These are phyloP conservation scores for Nitzschia palea DNA, from an alignment of 108 stramenopile genomes.

Conservation along the genomic window DNA sequence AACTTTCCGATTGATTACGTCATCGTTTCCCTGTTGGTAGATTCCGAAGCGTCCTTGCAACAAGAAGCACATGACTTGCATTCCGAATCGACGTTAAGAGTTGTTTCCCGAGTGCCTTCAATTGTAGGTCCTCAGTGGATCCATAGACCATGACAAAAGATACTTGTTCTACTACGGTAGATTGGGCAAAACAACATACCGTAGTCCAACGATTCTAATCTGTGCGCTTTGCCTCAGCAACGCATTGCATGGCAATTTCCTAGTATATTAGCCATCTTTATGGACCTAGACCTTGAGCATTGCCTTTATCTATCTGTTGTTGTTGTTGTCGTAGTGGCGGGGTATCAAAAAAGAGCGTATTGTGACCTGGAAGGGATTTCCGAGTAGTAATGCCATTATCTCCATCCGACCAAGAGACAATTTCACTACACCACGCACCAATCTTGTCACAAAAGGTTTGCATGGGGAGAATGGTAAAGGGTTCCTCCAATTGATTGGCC, in stretches of 20 bases:
- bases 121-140: too few relatives aligned
- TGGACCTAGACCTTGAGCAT: neutral
- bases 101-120: too few relatives aligned
- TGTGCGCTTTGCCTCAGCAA: neutral
- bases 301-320: neutral
- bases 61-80: too few relatives aligned
- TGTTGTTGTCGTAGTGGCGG: neutral
- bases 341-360: neutral
- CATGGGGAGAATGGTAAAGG: slow-evolving; percentile 84
- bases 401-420: slow-evolving; percentile 37
- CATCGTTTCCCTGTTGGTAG: too few relatives aligned
- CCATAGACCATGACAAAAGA: too few relatives aligned
- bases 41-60: too few relatives aligned
- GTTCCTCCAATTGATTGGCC: slow-evolving; percentile 82
- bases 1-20: too few relatives aligned
- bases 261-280: too few relatives aligned
- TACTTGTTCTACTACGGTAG: too few relatives aligned
- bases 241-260: neutral
- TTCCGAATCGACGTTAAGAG: too few relatives aligned
- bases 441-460: slow-evolving; percentile 79
- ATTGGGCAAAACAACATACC: too few relatives aligned
- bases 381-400: slow-evolving; percentile 26
- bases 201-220: too few relatives aligned
- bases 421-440: slow-evolving; percentile 47
- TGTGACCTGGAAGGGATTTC: neutral